A percentile compares a stretch with the other conserved stretches of the same genome.
Conservation (phyloP, 73 alveolate species). For the Paramecium primaurelia region DNA sequence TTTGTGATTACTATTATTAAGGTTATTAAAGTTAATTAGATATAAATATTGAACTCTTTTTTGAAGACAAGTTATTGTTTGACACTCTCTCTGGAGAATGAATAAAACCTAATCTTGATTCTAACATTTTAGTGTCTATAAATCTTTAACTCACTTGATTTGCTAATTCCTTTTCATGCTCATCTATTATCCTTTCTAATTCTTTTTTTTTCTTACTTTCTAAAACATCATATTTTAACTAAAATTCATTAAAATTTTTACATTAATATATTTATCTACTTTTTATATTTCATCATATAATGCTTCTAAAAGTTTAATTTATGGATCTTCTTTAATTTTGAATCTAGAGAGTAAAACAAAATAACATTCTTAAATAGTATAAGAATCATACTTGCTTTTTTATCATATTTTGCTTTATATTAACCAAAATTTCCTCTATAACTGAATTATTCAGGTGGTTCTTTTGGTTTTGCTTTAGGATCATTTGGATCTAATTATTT, state of each 20-base stretch:
- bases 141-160: not conserved
- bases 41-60: not conserved
- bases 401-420: not conserved
- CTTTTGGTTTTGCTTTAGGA: conserved; percentile 1
- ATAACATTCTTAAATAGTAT: not conserved
- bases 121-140: not conserved
- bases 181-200: not conserved
- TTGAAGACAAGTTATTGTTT: not conserved
- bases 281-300: not conserved
- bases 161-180: not conserved
- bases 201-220: not conserved
- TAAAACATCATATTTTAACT: not conserved
- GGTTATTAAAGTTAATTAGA: not conserved
- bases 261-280: not conserved
- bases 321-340: not conserved
- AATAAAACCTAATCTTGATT: not conserved
- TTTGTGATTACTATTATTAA: not conserved
- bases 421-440: conserved; percentile 6
- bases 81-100: not conserved
- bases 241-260: not conserved
- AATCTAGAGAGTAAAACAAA: not conserved
- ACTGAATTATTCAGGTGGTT: not conserved
- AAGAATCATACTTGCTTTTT: not conserved
- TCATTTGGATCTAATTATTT: not conserved
- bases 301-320: not conserved